Evolutionary conservation across 805 yeast species (phyloP).

Genomic region (Candida multigemmis): DNA sequence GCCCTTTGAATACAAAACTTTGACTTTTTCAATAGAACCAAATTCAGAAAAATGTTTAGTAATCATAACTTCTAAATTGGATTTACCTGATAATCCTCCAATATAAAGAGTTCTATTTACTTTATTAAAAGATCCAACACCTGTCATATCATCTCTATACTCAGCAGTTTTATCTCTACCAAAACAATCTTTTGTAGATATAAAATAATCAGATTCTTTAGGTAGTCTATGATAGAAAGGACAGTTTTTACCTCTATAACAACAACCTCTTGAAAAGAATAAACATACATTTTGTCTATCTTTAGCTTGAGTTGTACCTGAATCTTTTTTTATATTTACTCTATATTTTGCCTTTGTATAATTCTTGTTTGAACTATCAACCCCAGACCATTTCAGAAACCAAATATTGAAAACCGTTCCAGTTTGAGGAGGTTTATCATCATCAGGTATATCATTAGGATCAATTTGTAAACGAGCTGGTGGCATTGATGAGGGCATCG

Average conservation of each 20-base stretch:
- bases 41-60: conserved; percentile 52
- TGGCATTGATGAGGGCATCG: conserved; percentile 1
- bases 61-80: conserved; percentile 24
- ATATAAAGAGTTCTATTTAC: conserved; percentile 72
- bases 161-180: conserved; percentile 81
- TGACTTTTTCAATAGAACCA: conserved; percentile 65
- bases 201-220: conserved; percentile 40
- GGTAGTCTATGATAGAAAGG: conserved; percentile 76
- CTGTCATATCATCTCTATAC: conserved; percentile 89
- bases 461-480: conserved; percentile 73
- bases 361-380: conserved; percentile 41
- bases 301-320: conserved; percentile 71
- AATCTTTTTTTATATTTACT: conserved; percentile 51
- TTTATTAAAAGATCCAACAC: conserved; percentile 72
- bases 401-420: conserved; percentile 81
- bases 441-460: conserved; percentile 44
- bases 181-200: conserved; percentile 76
- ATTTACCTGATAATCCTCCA: conserved; percentile 43
- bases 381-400: conserved; percentile 87
- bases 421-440: conserved; percentile 66
- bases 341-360: conserved; percentile 47
- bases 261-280: conserved; percentile 84
- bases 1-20: conserved; percentile 50
- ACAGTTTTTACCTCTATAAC: conserved; percentile 72
- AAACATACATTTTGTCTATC: conserved; percentile 55